Percentiles rank a stretch among this genome's conserved stretches.
Conservation (phyloP, 768 basidiomycete species). For the Hydnomerulius pinastri region DNA sequence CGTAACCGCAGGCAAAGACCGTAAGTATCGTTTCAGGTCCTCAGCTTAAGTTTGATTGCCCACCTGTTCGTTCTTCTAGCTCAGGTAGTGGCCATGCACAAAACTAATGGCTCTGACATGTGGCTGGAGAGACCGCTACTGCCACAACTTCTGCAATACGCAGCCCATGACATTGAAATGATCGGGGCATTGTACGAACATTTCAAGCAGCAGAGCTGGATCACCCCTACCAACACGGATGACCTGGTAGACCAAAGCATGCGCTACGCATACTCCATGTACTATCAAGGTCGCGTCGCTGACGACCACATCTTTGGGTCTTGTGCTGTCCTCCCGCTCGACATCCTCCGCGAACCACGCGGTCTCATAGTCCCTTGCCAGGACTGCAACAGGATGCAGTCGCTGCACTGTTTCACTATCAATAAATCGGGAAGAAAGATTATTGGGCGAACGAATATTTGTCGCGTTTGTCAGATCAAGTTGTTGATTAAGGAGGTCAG, state of each 20-base stretch:
- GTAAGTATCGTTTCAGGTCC: slow-evolving; percentile 20
- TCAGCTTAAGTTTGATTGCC: not conserved
- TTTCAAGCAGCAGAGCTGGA: slow-evolving; percentile 31
- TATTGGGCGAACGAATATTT: slow-evolving; percentile 24
- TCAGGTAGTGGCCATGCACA: slow-evolving; percentile 40
- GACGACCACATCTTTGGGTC: slow-evolving; percentile 27
- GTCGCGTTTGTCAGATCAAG: slow-evolving; percentile 34
- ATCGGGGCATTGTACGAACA: slow-evolving; percentile 37
- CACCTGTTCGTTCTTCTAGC: slow-evolving; percentile 20
- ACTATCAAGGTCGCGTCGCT: slow-evolving; percentile 27
- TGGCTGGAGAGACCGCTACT: slow-evolving; percentile 43
- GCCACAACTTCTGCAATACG: slow-evolving; percentile 38
- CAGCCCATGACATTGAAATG: slow-evolving; percentile 44
- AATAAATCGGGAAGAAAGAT: slow-evolving; percentile 16
- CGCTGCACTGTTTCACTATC: slow-evolving; percentile 28
- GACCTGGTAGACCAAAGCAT: slow-evolving; percentile 25
- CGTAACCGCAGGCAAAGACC: slow-evolving; percentile 32
- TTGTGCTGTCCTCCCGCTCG: slow-evolving; percentile 24
- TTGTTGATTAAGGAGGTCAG: slow-evolving; percentile 24
- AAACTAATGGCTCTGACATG: slow-evolving; percentile 22
- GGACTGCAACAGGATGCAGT: slow-evolving; percentile 30
- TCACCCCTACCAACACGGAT: slow-evolving; percentile 16
- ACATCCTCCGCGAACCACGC: slow-evolving; percentile 26
- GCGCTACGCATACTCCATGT: slow-evolving; percentile 31
- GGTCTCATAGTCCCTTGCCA: slow-evolving; percentile 25